Evolutionary conservation across 371 early-diverging fungal genomes (phyloP), one percentile per base, ranked within the genome.

Genomic region (Mucor sp.): DNA sequence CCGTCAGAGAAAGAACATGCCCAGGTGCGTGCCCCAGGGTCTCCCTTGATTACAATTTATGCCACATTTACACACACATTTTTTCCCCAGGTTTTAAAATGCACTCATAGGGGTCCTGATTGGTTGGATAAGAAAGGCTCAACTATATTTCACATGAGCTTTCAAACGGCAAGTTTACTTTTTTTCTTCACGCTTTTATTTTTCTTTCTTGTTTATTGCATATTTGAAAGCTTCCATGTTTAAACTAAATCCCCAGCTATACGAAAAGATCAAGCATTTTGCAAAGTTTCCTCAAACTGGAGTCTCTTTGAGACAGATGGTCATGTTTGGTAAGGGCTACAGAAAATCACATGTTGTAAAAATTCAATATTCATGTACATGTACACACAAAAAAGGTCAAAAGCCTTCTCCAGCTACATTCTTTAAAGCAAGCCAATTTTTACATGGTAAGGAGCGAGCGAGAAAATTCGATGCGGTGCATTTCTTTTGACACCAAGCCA

Each of bases 361-460:
- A 23, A 11, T 6, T 32, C 27, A 58, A 9, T 6, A 33, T 27
- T 48, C 35, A 41, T 41, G 41, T 53, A 21, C 37, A 35, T 48
- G 35, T n/a, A 21, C 23, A 33, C 7, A 33, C 33, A 8, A 4
- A 48, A 65, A 56, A 95, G 95, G 96, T 28, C 92, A 92, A 69
- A 81, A 84, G 23, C 95, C 95, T 21, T 88, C 92, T 2, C 91
- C 89, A 58, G 90, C 89, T 11, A 93, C 95, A 4, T 83, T 98
- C 58, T 89, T 96, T 66, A 89, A 91, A 67, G 97, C 94, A 39
- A 90, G 95, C 47, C 95, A 95, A 77, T 98, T 98, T 77, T 75
- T 97, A 21, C 91, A 93, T 68, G 87, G 89, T 89, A 80, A 68
- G 17, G 4, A 41, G 43, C 17, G 4, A 41, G 43, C 17, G 25